phyloP scores from a whole-genome alignment of 2,329 filamentous ascomycete genomes.

The Verticillium albo-atrum region DNA sequence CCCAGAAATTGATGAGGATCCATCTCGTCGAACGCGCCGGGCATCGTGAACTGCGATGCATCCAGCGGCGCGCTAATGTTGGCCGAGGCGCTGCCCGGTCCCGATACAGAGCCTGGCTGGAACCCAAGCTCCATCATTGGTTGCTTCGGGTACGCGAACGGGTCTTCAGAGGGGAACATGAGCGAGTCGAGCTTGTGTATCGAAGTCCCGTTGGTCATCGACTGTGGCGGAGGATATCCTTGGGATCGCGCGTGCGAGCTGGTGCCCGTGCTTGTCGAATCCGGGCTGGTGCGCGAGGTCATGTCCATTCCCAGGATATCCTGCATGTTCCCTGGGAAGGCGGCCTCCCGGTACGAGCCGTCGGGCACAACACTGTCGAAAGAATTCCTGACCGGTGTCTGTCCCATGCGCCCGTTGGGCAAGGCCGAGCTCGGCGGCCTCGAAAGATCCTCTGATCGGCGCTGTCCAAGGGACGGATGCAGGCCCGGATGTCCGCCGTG shows the following conservation, averaged over 20 bases:
- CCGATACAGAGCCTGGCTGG: slow-evolving; percentile 12
- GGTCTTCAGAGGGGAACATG: slow-evolving; percentile 77
- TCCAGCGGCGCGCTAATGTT: slow-evolving; percentile 29
- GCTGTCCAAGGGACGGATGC: slow-evolving; percentile 24
- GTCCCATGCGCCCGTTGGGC: slow-evolving; percentile 13
- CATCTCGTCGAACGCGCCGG: slow-evolving; percentile 56
- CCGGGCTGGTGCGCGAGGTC: slow-evolving; percentile 35
- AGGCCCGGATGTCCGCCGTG: slow-evolving; percentile 23
- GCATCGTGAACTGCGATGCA: slow-evolving; percentile 43
- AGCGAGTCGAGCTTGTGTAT: slow-evolving; percentile 70
- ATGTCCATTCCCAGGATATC: slow-evolving; percentile 43
- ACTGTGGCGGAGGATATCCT: slow-evolving; percentile 20
- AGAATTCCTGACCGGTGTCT: slow-evolving; percentile 19
- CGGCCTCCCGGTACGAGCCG: slow-evolving; percentile 26
- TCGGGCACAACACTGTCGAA: slow-evolving; percentile 27
- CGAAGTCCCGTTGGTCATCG: slow-evolving; percentile 31
- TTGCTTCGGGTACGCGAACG: slow-evolving; percentile 75
- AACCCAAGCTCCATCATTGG: slow-evolving; percentile 59
- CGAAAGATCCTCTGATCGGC: slow-evolving; percentile 28
- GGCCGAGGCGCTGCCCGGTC: slow-evolving; percentile 20
- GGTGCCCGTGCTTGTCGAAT: slow-evolving; percentile 35
- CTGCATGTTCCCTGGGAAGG: slow-evolving; percentile 33
- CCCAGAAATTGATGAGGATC: slow-evolving; percentile 67
- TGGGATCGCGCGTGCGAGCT: slow-evolving; percentile 26
- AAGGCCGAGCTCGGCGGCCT: slow-evolving; percentile 21